Base-by-base conservation (phyloP, 164 flowering plant genomes). In the Sextonia rubra region DNA sequence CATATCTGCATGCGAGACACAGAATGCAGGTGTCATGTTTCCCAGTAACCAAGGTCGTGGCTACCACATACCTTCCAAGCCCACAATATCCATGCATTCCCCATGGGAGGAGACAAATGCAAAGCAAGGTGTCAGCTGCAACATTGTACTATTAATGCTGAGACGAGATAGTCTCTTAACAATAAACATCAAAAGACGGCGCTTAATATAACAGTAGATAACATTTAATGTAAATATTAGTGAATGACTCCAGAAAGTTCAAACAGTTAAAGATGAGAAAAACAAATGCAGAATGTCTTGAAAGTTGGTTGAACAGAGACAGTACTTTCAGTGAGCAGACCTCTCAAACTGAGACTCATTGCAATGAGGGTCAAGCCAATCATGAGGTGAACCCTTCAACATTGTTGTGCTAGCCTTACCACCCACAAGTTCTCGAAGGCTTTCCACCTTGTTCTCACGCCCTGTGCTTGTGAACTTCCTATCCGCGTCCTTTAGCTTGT, bases 351-450 rank as follows among this genome's bases (percentile, higher is more conserved):
- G 80, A 14, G 94, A 85, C 69, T 95, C 99, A 73, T 95, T 84
- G 80, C 98, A 96, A 80, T 93, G 98, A 17, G 98, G 97, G 72
- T 91, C 98, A 3, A 91, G 92, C 99, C 99, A 95, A 69, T 90
- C 97, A 79, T 85, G 83, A 11, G 89, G 26, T 30, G 95, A 81
- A 73, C 78, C 85, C 81, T 87, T 95, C 17, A 87, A 68, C 89
- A 83, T 80, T 60, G 73, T 81, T 60, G 74, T 17, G 65, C 74
- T 52, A 56, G 74, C 79, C 66, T 75, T 77, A 74, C 73, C 68
- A 24, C 98, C 97, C 4, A 91, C 94, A 58, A 95, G 97, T 78
- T 91, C 98, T 68, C 82, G 76, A 77, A 93, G 74, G 76, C 82
- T 84, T 69, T 91, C 97, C 72, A 90, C 75, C 84, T 88, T 95